These are phyloP conservation scores for Colletotrichum noveboracense DNA, from an alignment of 2,329 filamentous ascomycete species.

Conservation along the genomic window DNA sequence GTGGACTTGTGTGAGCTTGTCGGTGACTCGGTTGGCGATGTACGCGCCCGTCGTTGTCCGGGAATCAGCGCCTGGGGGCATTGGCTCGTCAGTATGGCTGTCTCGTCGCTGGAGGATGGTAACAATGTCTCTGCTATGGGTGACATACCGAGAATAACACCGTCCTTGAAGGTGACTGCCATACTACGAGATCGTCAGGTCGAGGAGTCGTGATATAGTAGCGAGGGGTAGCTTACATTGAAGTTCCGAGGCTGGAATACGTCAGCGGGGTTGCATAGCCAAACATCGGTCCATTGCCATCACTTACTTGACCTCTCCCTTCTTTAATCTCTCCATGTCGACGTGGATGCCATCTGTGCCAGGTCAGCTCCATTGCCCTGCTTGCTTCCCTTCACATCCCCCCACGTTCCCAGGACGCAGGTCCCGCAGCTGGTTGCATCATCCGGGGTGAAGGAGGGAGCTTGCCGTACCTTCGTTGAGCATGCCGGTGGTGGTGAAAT, in stretches of 20 bases:
- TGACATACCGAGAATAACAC: constrained; percentile 82
- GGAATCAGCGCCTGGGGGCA: constrained; percentile 78
- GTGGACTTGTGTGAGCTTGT: constrained; percentile 98
- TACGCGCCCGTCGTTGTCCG: constrained; percentile 97
- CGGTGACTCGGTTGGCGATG: constrained; percentile 98
- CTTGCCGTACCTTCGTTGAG: constrained; percentile 64
- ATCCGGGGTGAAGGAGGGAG: neutral
- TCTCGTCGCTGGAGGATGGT: neutral
- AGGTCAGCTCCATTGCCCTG: neutral
- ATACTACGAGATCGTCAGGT: constrained; percentile 64
- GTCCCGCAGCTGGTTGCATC: constrained; percentile 1
- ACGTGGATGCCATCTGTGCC: constrained; percentile 93
- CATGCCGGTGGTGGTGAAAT: constrained; percentile 66
- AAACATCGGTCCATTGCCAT: neutral
- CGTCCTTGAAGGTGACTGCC: constrained; percentile 99
- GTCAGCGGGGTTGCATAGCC: constrained; percentile 31
- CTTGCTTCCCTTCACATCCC: neutral
- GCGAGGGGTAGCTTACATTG: constrained; percentile 71
- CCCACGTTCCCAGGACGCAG: neutral
- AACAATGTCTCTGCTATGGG: neutral
- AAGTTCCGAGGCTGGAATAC: constrained; percentile 81
- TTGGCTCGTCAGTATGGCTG: neutral
- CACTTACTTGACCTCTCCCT: constrained; percentile 96
- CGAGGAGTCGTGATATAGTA: constrained; percentile 1
- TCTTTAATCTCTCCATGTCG: constrained; percentile 98